A percentile compares a stretch with the other conserved stretches of the same genome.
Evolutionary conservation across 2,329 filamentous ascomycete genomes (phyloP).

Genomic region (Emergomyces pasteurianus): DNA sequence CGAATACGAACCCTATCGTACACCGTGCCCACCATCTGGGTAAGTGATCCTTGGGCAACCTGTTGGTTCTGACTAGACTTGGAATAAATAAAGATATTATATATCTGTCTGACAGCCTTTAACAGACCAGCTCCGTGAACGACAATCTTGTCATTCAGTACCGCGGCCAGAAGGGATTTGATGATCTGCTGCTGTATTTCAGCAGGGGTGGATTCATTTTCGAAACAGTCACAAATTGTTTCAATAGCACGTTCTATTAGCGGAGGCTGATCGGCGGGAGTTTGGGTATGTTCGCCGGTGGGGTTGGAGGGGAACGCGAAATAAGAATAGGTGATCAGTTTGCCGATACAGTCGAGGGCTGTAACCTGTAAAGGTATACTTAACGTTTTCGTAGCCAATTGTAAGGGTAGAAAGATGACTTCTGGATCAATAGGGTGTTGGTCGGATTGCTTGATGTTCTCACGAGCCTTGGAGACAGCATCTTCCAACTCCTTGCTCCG

Average conservation of each 20-base stretch:
- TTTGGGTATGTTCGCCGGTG: conserved; percentile 23
- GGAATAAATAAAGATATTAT: conserved; percentile 96
- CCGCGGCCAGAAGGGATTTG: conserved; percentile 88
- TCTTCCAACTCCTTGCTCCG: conserved; percentile 76
- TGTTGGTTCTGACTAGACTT: conserved; percentile 92
- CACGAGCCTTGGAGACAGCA: conserved; percentile 66
- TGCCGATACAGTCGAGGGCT: conserved; percentile 94
- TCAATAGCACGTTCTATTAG: conserved; percentile 96
- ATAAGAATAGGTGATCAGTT: conserved; percentile 97
- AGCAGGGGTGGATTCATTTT: conserved; percentile 82
- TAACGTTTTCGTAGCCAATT: conserved; percentile 75
- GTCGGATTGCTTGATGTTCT: conserved; percentile 76
- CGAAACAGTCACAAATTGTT: conserved; percentile 98
- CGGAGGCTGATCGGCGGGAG: conserved; percentile 40
- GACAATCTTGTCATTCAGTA: conserved; percentile 96
- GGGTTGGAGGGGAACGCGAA: conserved; percentile 58
- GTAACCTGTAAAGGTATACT: conserved; percentile 79
- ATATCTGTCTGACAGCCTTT: conserved; percentile 94
- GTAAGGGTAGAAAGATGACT: conserved; percentile 78
- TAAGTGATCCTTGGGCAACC: conserved; percentile 89
- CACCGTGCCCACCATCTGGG: conserved; percentile 97
- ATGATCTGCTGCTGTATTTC: conserved; percentile 97
- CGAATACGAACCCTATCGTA: conserved; percentile 88
- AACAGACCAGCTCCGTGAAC: conserved; percentile 92
- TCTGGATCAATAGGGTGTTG: conserved; percentile 76